Percentiles rank a stretch among this genome's conserved stretches.
Conservation (phyloP, 2,329 filamentous ascomycete genomes). For the Aspergillus fijiensis region DNA sequence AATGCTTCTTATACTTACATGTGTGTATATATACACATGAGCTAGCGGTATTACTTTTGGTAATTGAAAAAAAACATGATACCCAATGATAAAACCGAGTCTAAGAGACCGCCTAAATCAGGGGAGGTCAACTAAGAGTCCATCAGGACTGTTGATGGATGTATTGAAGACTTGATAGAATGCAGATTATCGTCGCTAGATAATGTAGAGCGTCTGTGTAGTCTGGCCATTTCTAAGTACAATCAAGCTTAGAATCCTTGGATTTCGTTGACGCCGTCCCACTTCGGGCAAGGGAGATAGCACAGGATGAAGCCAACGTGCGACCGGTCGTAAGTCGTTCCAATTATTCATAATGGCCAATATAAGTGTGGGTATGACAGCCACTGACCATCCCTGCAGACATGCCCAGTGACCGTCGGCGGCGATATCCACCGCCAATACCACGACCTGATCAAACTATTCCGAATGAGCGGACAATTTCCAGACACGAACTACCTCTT, state of each 20-base stretch:
- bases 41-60: no score
- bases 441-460: conserved; percentile 98
- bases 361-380: conserved; percentile 56
- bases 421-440: conserved; percentile 99
- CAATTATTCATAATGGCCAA: no score
- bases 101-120: no score
- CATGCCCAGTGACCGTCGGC: conserved; percentile 98
- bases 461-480: conserved; percentile 97
- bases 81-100: no score
- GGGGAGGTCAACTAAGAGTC: no score
- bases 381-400: conserved; percentile 51
- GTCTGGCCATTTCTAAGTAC: conserved; percentile 61
- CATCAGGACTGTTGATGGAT: conserved; percentile 67
- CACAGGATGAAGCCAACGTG: conserved; percentile 98
- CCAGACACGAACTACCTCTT: conserved; percentile 99
- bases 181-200: conserved; percentile 62
- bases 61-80: no score
- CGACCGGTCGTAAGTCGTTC: conserved; percentile 61
- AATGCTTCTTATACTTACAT: no score
- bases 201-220: conserved; percentile 75
- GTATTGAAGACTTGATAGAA: conserved; percentile 95
- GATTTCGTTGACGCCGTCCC: not conserved
- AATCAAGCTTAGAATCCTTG: conserved; percentile 16
- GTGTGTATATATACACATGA: no score
- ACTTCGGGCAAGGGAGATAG: conserved; percentile 81